Evolutionary conservation across 2,329 filamentous ascomycete species (phyloP), one percentile per base, ranked within the genome.

Genomic region (Dothistroma septosporum): DNA sequence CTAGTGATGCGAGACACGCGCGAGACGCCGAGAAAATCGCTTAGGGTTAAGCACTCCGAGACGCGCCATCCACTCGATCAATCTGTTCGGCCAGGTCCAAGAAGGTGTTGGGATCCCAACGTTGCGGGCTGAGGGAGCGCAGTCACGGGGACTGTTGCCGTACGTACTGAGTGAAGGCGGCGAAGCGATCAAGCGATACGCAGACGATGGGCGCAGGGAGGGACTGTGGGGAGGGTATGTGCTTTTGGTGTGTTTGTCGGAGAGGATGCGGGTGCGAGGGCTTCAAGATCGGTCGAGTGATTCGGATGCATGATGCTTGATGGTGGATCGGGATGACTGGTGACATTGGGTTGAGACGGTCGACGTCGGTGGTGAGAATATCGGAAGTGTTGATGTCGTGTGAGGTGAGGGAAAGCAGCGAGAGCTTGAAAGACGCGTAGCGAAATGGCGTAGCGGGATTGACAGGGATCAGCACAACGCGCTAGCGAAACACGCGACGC

Each of bases 31-130:
- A 86, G 80, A 76, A 79, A 64, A 72, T 77, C 80, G 80, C 83
- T 89, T 96, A 96, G 92, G 92, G 92, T 96, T 96, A 96, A 92
- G 90, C 92, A 92, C 90, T 91, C 66, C 62, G 53, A 60, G 59
- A 64, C 61, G 58, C 79, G 69, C 72, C 73, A 75, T 73, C 71
- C 70, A 75, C 75, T 73, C 65, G 64, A 62, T 61, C 59, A 64
- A 62, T 55, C 55, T 67, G 66, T 65, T 62, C 59, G 35, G 50
- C 70, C 69, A 61, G 70, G 73, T 76, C 76, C 80, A 80, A 50
- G 28, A n/a, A 28, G 12, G 47, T 24, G 47, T 50, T 50, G 47
- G 47, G 28, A 14, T 50, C 53, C 46, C 55, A 44, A 37, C 12
- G 52, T 61, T 21, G 62, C 65, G 19, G 37, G 21, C 50, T n/a